Evolutionary conservation across 345 rosid species (phyloP).

Genomic region (Eucalyptus polybractea): DNA sequence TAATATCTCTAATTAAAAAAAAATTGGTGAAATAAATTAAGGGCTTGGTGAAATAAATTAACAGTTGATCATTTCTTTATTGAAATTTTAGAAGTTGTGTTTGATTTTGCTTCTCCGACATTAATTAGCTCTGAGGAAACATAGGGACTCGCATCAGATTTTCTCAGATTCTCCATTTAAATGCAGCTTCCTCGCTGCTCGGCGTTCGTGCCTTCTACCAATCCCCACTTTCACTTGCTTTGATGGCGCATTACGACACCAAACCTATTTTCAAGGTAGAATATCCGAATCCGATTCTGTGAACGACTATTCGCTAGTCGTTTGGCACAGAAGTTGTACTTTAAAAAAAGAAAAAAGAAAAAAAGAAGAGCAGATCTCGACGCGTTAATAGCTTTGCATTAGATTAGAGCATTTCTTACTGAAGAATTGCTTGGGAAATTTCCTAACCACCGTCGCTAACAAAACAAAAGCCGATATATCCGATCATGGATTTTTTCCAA

Average conservation of each 20-base stretch:
- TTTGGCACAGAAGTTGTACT: background rate
- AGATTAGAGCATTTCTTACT: background rate
- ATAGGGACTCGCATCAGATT: background rate
- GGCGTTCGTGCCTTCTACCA: background rate
- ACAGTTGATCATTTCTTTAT: background rate
- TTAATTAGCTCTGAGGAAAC: background rate
- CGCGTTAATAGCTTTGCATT: background rate
- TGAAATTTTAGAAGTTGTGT: background rate
- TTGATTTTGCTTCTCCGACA: background rate
- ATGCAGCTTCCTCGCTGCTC: background rate
- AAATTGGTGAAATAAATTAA: background rate
- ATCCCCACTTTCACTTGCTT: background rate
- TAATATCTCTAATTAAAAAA: background rate
- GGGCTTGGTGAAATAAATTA: too few relatives aligned
- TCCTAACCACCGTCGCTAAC: background rate
- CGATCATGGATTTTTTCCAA: background rate
- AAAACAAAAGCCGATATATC: background rate
- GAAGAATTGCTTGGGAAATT: background rate
- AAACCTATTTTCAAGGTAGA: background rate
- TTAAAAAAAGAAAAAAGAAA: too few relatives aligned
- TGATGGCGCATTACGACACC: background rate
- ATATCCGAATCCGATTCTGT: background rate
- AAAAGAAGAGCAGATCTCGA: background rate
- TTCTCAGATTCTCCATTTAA: background rate
- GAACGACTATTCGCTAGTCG: background rate